Evolutionary conservation across 805 yeast genomes (phyloP).

Genomic region (Candida tammaniensis): DNA sequence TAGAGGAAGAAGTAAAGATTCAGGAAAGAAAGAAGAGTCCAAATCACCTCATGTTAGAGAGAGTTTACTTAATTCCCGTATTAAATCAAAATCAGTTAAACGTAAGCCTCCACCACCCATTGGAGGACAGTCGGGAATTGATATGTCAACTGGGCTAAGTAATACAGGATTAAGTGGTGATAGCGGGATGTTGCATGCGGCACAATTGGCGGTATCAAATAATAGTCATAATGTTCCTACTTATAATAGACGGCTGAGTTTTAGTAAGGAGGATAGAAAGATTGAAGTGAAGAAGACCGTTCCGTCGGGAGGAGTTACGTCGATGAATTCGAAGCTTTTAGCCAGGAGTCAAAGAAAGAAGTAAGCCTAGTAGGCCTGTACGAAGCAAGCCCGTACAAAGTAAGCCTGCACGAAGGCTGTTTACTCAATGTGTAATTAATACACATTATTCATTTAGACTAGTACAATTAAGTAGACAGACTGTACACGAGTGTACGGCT

Average conservation of each 20-base stretch:
- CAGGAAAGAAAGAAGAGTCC: not conserved
- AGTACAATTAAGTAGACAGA: too few species aligned
- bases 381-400: too few species aligned
- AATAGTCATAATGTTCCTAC: conserved; percentile 19
- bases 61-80: conserved; percentile 15
- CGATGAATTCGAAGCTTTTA: conserved; percentile 59
- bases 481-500: too few species aligned
- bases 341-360: conserved; percentile 53
- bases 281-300: conserved; percentile 1
- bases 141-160: conserved; percentile 31
- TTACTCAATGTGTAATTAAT: too few species aligned
- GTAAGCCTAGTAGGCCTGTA: too few species aligned
- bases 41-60: conserved; percentile 4
- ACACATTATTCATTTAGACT: too few species aligned
- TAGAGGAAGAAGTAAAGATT: conserved; percentile 4
- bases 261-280: conserved; percentile 27
- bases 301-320: conserved; percentile 34
- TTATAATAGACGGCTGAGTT: conserved; percentile 34
- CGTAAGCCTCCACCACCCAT: conserved; percentile 34
- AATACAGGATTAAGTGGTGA: conserved; percentile 12
- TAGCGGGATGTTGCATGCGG: conserved; percentile 39
- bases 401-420: too few species aligned
- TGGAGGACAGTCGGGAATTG: conserved; percentile 16
- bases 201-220: conserved; percentile 40
- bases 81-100: conserved; percentile 17